phyloP scores from a whole-genome alignment of 495 filamentous ascomycete species.

The Hyaloscypha finlandica region DNA sequence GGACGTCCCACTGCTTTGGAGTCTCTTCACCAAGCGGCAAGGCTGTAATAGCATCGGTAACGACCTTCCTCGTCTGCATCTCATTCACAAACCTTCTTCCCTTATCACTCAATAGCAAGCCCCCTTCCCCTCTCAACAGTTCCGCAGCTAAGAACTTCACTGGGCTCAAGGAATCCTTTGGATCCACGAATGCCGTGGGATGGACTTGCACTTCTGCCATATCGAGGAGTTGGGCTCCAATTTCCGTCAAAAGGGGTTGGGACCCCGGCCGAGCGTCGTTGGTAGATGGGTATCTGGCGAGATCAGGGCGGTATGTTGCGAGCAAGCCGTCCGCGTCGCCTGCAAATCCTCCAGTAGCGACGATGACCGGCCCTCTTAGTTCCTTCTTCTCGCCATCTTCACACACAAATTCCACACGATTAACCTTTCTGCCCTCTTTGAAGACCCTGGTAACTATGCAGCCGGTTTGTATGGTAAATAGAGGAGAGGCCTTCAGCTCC shows the following conservation, averaged over 20 bases:
- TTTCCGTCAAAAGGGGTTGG: conserved; percentile 46
- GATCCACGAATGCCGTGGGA: conserved; percentile 75
- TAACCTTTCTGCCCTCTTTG: conserved; percentile 18
- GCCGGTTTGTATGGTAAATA: conserved; percentile 47
- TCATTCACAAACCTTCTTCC: conserved; percentile 60
- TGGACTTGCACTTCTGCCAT: conserved; percentile 62
- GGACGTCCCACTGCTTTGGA: conserved; percentile 54
- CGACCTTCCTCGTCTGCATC: conserved; percentile 52
- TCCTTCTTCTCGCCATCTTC: conserved; percentile 12
- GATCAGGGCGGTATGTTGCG: conserved; percentile 54
- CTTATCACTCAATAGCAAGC: conserved; percentile 44
- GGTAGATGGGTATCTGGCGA: conserved; percentile 58
- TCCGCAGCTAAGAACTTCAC: conserved; percentile 65
- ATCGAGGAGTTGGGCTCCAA: conserved; percentile 55
- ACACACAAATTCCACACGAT: conserved; percentile 33
- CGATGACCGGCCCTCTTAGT: conserved; percentile 53
- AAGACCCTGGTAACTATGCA: conserved; percentile 50
- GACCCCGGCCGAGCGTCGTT: conserved; percentile 55
- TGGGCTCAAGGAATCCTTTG: conserved; percentile 40
- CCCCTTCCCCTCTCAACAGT: conserved; percentile 59
- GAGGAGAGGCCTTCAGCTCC: conserved; percentile 40
- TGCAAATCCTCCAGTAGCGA: conserved; percentile 59
- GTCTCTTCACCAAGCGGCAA: conserved; percentile 27
- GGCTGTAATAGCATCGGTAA: conserved; percentile 50
- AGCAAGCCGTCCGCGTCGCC: conserved; percentile 57